Base-by-base conservation (phyloP, 2,329 filamentous ascomycete species). In the Chaetomium globosum region DNA sequence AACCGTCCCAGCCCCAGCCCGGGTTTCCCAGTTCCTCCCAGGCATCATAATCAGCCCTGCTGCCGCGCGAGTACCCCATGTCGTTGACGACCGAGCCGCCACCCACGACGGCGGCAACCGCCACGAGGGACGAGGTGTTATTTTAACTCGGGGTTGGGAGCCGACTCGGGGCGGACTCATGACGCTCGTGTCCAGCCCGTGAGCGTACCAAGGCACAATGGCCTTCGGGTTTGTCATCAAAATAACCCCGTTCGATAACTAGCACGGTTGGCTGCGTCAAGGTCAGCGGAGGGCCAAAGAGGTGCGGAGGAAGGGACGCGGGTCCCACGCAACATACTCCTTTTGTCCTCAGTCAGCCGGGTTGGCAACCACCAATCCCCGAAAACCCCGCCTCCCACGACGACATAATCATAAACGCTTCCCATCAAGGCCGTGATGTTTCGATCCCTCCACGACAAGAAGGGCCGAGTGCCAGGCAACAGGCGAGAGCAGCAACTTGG, bases 21-120 rank as follows among this genome's bases (percentile, higher is more conserved):
- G 74, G 71, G 54, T 79, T 80, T 0, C 79, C 79, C 4, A 82
- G 71, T 3, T 74, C 73, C 61, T 77, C 77, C 80, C 79, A 81
- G 26, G 76, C 75, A 53, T 81, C 77, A 59, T 78, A 81, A 65
- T 80, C 78, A 16, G 73, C 74, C 8, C 71, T 73, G 16, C 77
- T 74, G 7, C 79, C 78, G 23, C 79, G 72, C 30, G 74, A 77
- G 72, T 77, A 80, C 56, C 77, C 77, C 70, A 81, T 73, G 19
- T 78, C 79, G 61, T 81, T 81, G 59, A 79, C 67, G 23, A 80
- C 73, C 0, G 76, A 78, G 28, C 78, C 77, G 7, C 79, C 79
- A 1, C 79, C 79, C 3, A 81, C 73, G 3, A 74, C 78, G 19
- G 68, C 65, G 3, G 70, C 57, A 13, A 70, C 70, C 4, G 70